Conservation (phyloP, 1,284 basidiomycete species). For the Cryptococcus wingfieldii region DNA sequence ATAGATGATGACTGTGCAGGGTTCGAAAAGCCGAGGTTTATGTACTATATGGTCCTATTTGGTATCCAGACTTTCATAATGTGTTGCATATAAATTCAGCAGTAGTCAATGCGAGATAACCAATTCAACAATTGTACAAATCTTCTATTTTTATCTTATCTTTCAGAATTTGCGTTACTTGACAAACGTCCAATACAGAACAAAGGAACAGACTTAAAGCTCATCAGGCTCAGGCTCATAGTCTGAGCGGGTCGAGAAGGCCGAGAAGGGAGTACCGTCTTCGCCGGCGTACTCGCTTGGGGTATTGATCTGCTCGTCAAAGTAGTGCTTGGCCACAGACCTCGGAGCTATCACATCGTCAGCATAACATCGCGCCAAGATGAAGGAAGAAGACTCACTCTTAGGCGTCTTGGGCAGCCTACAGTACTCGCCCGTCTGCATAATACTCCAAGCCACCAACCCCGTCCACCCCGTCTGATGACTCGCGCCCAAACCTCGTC, state of each 20-base stretch:
- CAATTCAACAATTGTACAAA: no score
- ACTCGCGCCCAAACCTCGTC: constrained; percentile 86
- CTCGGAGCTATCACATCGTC: constrained; percentile 63
- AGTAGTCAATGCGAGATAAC: no score
- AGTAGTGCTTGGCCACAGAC: constrained; percentile 84
- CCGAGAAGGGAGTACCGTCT: constrained; percentile 39
- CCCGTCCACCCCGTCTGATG: constrained; percentile 98
- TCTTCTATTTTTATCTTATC: no score
- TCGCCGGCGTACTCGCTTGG: constrained; percentile 40
- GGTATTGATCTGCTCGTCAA: constrained; percentile 61
- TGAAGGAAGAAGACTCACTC: constrained; percentile 55
- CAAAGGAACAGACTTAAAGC: constrained; percentile 15
- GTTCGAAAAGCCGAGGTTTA: no score
- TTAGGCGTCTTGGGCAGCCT: constrained; percentile 80
- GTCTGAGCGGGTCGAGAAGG: constrained; percentile 34
- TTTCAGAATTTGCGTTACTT: no score
- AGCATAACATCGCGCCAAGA: background rate
- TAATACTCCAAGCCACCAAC: constrained; percentile 83
- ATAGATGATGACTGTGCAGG: no score
- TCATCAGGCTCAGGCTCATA: constrained; percentile 40
- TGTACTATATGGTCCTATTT: no score
- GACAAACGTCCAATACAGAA: no score
- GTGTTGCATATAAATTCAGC: no score
- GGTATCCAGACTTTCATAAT: no score
- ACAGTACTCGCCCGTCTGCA: constrained; percentile 76